Conservation (phyloP, 176 grass and related monocot species). For the Hordeum marinum region DNA sequence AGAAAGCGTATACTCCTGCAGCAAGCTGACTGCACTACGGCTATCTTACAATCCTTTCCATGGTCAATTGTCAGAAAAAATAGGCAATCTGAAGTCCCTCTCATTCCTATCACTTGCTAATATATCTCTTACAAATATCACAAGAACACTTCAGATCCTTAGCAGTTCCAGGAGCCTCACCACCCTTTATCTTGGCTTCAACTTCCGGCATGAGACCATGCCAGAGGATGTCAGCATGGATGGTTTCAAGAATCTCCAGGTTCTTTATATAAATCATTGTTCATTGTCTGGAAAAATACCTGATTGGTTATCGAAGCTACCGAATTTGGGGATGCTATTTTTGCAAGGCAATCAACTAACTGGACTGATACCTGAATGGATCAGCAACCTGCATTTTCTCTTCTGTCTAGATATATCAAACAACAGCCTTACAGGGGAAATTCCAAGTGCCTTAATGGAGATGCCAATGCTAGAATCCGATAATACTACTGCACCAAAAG, state of each 20-base stretch:
- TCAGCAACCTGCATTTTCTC: constrained; percentile 18
- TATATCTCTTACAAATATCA: constrained; percentile 34
- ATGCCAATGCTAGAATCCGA: constrained; percentile 31
- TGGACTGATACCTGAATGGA: constrained; percentile 38
- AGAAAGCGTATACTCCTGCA: constrained; percentile 43
- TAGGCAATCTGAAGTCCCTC: constrained; percentile 26
- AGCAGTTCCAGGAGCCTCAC: neutral
- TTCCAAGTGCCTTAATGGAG: constrained; percentile 24
- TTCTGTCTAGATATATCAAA: constrained; percentile 37
- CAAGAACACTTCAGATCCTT: constrained; percentile 29
- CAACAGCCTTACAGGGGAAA: constrained; percentile 36
- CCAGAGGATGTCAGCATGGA: constrained; percentile 23
- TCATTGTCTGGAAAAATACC: constrained; percentile 19
- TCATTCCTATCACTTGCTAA: constrained; percentile 17
- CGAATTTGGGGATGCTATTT: constrained; percentile 10
- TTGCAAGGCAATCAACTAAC: constrained; percentile 26
- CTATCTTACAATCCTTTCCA: constrained; percentile 20
- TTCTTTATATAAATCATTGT: constrained; percentile 21
- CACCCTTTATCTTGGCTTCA: neutral
- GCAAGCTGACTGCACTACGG: constrained; percentile 22
- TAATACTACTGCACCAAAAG: neutral
- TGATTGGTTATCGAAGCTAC: constrained; percentile 28
- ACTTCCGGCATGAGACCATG: constrained; percentile 26
- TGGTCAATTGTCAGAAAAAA: constrained; percentile 2
- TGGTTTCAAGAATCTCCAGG: constrained; percentile 32